phyloP scores from a whole-genome alignment of 768 basidiomycete species.

The Atractiella rhizophila region DNA sequence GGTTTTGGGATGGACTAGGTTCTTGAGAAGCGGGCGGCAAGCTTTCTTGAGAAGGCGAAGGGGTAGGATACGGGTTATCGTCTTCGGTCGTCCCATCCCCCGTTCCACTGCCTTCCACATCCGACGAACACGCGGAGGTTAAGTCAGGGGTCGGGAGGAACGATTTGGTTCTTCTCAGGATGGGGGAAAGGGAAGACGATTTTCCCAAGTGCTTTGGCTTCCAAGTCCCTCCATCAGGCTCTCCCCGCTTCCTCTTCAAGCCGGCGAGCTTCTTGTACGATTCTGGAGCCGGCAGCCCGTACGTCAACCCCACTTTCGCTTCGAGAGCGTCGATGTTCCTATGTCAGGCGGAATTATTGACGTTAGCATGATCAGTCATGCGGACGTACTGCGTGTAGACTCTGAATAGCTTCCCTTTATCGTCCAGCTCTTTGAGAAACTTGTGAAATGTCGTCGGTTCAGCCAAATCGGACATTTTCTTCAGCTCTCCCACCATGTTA shows the following conservation, averaged over 20 bases:
- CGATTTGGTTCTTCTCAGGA: too few relatives aligned
- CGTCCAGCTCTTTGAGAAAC: slow-evolving; percentile 46
- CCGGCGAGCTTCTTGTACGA: too few relatives aligned
- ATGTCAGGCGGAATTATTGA: neutral
- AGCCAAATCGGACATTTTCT: slow-evolving; percentile 43
- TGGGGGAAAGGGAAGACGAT: too few relatives aligned
- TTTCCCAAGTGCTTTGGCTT: too few relatives aligned
- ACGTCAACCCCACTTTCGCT: slow-evolving; percentile 56
- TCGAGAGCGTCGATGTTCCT: slow-evolving; percentile 70
- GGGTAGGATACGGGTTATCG: neutral
- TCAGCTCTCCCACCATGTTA: slow-evolving; percentile 68
- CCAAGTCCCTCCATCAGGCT: too few relatives aligned
- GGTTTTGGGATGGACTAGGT: neutral
- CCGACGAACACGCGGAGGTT: too few relatives aligned
- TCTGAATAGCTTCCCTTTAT: slow-evolving; percentile 46
- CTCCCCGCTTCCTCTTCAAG: too few relatives aligned
- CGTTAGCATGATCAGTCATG: neutral
- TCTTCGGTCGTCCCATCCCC: neutral
- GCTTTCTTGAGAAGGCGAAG: neutral
- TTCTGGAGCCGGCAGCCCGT: too few relatives aligned
- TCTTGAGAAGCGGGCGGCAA: too few relatives aligned
- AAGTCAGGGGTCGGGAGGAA: too few relatives aligned
- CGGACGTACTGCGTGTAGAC: slow-evolving; percentile 49
- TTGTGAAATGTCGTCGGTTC: slow-evolving; percentile 58
- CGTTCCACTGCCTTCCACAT: slow-evolving; percentile 2